phyloP scores from a whole-genome alignment of 2,329 filamentous ascomycete species.

The Mycosphaerella sp. region DNA sequence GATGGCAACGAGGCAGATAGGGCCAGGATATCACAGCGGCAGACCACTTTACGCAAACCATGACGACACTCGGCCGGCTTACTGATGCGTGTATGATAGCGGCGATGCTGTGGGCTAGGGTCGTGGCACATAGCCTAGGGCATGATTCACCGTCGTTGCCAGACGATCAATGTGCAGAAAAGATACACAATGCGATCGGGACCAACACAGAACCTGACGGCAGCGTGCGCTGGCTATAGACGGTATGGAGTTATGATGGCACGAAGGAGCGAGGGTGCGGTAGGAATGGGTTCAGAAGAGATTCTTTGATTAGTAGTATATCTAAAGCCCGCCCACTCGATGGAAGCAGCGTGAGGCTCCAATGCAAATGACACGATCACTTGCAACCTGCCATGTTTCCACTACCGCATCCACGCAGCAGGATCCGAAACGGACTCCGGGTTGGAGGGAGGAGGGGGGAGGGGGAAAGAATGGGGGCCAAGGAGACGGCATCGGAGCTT shows the following conservation, averaged over 20 bases:
- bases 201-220: background rate
- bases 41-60: background rate
- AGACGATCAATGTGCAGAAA: background rate
- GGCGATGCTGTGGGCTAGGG: background rate
- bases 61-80: background rate
- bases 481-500: background rate
- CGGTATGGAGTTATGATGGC: background rate
- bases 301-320: background rate
- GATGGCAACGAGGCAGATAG: background rate
- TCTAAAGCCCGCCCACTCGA: background rate
- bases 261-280: background rate
- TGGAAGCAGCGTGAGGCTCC: slow-evolving; percentile 1
- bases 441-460: too few relatives aligned
- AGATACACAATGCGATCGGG: background rate
- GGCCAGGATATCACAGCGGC: background rate
- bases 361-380: background rate
- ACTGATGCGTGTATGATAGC: background rate
- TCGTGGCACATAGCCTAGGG: background rate
- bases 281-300: background rate
- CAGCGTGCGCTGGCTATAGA: background rate
- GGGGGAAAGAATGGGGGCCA: background rate
- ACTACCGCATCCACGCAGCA: background rate
- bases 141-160: background rate
- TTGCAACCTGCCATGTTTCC: background rate
- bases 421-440: too few relatives aligned